A percentile compares a stretch with the other conserved stretches of the same genome.
These are phyloP conservation scores for Candida incommunis DNA, from an alignment of 805 yeast genomes.

Conservation along the genomic window DNA sequence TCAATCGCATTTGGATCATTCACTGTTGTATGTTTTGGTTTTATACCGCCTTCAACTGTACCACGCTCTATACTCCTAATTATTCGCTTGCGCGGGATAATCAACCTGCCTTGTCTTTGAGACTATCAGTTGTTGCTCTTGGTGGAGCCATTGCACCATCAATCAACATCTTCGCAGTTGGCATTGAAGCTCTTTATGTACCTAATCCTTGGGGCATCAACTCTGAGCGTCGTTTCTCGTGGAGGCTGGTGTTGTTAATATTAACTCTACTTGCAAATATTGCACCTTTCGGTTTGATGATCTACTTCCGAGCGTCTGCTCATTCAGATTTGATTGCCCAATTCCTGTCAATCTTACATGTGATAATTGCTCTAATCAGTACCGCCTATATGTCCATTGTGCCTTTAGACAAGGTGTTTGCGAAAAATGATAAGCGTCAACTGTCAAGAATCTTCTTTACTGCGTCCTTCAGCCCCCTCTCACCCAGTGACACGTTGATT, in stretches of 20 bases:
- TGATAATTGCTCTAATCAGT: conserved; percentile 37
- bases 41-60: conserved; percentile 54
- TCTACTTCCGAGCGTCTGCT: conserved; percentile 22
- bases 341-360: conserved; percentile 38
- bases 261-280: conserved; percentile 10
- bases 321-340: conserved; percentile 22
- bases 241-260: conserved; percentile 5
- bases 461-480: conserved; percentile 38
- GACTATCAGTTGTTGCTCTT: conserved; percentile 44
- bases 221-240: conserved; percentile 1
- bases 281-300: conserved; percentile 36
- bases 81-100: conserved; percentile 41
- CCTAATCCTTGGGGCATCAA: not conserved
- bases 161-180: conserved; percentile 22
- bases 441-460: conserved; percentile 47
- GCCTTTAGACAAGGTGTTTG: conserved; percentile 46
- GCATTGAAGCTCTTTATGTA: not conserved
- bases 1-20: conserved; percentile 67
- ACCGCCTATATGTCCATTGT: conserved; percentile 43
- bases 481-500: conserved; percentile 40
- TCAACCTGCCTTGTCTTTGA: conserved; percentile 44
- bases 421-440: conserved; percentile 17
- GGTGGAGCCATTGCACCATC: conserved; percentile 53
- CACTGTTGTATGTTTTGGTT: conserved; percentile 69
- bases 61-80: conserved; percentile 47